Evolutionary conservation across 805 yeast species (phyloP).

Genomic region (Nakazawaea wyomingensis): DNA sequence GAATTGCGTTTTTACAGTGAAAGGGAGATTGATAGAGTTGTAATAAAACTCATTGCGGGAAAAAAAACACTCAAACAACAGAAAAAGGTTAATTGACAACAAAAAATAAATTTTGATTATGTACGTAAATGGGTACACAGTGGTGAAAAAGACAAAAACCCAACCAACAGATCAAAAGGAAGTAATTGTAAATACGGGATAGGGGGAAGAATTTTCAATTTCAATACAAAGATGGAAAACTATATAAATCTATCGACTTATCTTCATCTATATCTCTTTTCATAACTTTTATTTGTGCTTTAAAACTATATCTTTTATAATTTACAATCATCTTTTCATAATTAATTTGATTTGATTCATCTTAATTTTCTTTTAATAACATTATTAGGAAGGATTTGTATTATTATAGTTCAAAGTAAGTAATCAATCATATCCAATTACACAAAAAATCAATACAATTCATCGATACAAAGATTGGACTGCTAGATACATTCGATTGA

Average conservation of each 20-base stretch:
- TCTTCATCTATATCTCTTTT: neutral
- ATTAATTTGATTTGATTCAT: neutral
- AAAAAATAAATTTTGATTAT: neutral
- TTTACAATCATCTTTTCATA: neutral
- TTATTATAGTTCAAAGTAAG: constrained; percentile 3
- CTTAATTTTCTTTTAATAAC: neutral
- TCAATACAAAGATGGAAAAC: neutral
- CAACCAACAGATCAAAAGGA: neutral
- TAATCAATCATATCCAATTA: no score
- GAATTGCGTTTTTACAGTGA: neutral
- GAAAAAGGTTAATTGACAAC: constrained; percentile 7
- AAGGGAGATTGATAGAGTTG: neutral
- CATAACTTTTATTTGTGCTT: neutral
- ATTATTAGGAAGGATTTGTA: constrained; percentile 2
- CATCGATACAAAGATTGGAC: no score
- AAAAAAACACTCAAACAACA: neutral
- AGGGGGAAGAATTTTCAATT: neutral
- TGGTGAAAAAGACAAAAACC: neutral
- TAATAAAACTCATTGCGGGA: neutral
- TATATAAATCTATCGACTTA: constrained; percentile 4
- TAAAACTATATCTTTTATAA: neutral
- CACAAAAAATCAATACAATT: no score
- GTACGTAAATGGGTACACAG: neutral
- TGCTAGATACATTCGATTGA: no score
- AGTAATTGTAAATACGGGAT: neutral